These are phyloP conservation scores for Chaetomium strumarium DNA, from an alignment of 2,329 filamentous ascomycete genomes.

Conservation along the genomic window DNA sequence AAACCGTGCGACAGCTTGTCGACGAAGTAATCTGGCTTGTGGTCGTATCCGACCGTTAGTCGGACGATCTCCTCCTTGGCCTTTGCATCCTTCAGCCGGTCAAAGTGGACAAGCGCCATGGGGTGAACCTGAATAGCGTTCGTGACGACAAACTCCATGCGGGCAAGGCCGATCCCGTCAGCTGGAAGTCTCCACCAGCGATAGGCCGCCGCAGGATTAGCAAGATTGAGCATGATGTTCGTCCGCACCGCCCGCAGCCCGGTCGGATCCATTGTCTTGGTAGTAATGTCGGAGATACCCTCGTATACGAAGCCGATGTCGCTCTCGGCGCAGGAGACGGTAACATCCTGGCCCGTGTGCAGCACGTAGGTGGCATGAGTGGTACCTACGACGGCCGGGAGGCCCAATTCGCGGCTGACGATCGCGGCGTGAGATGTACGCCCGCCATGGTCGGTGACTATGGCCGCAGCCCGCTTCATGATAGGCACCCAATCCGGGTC, in stretches of 20 bases:
- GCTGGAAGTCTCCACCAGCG: slow-evolving; percentile 36
- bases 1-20: slow-evolving; percentile 33
- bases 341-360: slow-evolving; percentile 33
- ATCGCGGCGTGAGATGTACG: slow-evolving; percentile 37
- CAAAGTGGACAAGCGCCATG: slow-evolving; percentile 34
- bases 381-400: slow-evolving; percentile 35
- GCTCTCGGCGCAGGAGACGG: slow-evolving; percentile 35
- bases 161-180: slow-evolving; percentile 35
- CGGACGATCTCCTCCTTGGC: slow-evolving; percentile 26
- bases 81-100: slow-evolving; percentile 26
- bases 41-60: slow-evolving; percentile 29
- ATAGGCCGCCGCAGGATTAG: slow-evolving; percentile 34
- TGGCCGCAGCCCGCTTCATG: slow-evolving; percentile 34
- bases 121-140: slow-evolving; percentile 34
- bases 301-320: slow-evolving; percentile 34
- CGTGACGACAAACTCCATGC: slow-evolving; percentile 37
- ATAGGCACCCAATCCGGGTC: slow-evolving; percentile 36
- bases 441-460: slow-evolving; percentile 35
- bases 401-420: slow-evolving; percentile 35
- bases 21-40: slow-evolving; percentile 35
- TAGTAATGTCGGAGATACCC: slow-evolving; percentile 30
- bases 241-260: slow-evolving; percentile 25
- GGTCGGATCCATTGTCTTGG: slow-evolving; percentile 28
- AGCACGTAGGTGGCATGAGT: slow-evolving; percentile 32
- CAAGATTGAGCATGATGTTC: slow-evolving; percentile 35